Conservation (phyloP, 1,139 yeast genomes). For the Blastobotrys buckinghamii region DNA sequence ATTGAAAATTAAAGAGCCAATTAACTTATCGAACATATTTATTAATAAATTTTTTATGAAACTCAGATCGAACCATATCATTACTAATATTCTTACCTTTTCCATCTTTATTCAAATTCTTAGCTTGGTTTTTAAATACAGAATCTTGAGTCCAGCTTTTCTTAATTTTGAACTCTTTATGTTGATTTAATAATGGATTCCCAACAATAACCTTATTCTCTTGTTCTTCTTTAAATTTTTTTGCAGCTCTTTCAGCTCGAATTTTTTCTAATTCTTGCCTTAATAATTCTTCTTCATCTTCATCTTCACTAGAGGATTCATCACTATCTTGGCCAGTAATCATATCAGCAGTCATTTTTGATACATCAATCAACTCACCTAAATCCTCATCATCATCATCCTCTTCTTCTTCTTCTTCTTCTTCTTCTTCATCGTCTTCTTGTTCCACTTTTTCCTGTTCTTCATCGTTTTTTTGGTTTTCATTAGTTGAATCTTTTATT, state of each 20-base stretch:
- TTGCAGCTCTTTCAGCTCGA: constrained; percentile 26
- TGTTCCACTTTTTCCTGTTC: constrained; percentile 7
- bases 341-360: constrained; percentile 20
- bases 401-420: constrained; percentile 17
- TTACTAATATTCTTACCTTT: constrained; percentile 45
- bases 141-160: constrained; percentile 44
- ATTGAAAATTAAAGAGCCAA: too few relatives aligned
- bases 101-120: constrained; percentile 17
- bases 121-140: constrained; percentile 39
- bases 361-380: constrained; percentile 21
- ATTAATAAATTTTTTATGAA: constrained; percentile 64
- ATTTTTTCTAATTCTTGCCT: constrained; percentile 51
- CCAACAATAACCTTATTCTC: constrained; percentile 35
- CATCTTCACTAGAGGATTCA: constrained; percentile 24
- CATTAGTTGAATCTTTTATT: constrained; percentile 19
- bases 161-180: constrained; percentile 28
- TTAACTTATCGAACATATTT: constrained; percentile 48
- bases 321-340: constrained; percentile 15
- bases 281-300: constrained; percentile 35
- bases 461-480: constrained; percentile 9
- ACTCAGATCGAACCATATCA: constrained; percentile 61
- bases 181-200: constrained; percentile 40
- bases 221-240: constrained; percentile 32
- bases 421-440: constrained; percentile 13
- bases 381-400: constrained; percentile 16